Evolutionary conservation across 768 basidiomycete species (phyloP), one percentile per base, ranked within the genome.

Genomic region (Tylopilus rubrobrunneus): DNA sequence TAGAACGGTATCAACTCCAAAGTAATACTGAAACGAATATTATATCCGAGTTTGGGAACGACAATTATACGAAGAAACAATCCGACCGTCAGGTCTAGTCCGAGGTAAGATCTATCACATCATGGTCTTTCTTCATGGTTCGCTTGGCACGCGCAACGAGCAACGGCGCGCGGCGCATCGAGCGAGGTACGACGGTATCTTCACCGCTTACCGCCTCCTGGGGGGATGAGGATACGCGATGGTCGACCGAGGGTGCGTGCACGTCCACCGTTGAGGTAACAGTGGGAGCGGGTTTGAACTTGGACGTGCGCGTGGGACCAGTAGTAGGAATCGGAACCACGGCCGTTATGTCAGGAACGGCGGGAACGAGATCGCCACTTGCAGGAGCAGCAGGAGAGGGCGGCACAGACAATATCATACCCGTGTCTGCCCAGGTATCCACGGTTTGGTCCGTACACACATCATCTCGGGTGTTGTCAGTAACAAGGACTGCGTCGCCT

Each of bases 51-150:
- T 36, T 46, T 51, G 21, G 23, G 27, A 28, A 28, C 4, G 56
- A 34, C 19, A 52, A 47, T 52, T 0, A 45, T n/a, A 51, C 3
- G 7, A 15, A 51, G 47, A 37, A 45, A 15, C 5, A 43, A 31
- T 11, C 31, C 4, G 7, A 39, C 4, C 19, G 1, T 19, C 1
- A 27, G 19, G 48, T 23, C 49, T 65, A 65, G 40, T 62, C 59
- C 17, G 58, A 76, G 8, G 76, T 76, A 15, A 77, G 62, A 67
- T 77, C 76, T 29, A 77, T 77, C n/a, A 77, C 53, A 25, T 74
- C 69, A 1, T 63, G 40, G 8, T 63, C 49, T 47, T 17, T 49
- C 7, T 14, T 25, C 31, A 53, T 53, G 47, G 25, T 47, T 43
- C 34, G 43, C 44, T 44, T 67, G 17, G 58, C 55, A 10, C 64